Evolutionary conservation across 2,329 filamentous ascomycete species (phyloP).

Genomic region (Daldinia sp.): DNA sequence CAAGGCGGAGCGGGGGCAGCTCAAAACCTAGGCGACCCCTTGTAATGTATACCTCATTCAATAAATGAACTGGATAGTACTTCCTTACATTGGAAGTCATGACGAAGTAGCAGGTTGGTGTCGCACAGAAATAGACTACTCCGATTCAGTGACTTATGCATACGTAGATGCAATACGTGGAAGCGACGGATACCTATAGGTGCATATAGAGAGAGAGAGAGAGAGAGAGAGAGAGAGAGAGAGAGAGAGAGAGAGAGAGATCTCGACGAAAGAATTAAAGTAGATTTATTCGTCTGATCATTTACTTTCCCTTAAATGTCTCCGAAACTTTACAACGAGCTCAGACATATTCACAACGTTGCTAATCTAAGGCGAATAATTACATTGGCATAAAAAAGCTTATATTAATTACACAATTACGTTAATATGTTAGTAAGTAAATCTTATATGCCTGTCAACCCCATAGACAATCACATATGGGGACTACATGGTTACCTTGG

Average conservation of each 20-base stretch:
- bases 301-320: neutral
- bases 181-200: neutral
- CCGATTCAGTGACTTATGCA: slow-evolving; percentile 5
- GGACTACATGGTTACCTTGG: neutral
- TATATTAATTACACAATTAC: slow-evolving; percentile 3
- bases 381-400: neutral
- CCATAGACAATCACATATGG: neutral
- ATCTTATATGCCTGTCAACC: neutral
- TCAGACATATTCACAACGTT: neutral
- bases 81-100: slow-evolving; percentile 21
- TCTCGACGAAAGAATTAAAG: neutral
- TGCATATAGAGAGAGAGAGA: neutral
- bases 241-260: slow-evolving; percentile 9
- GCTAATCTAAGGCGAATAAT: neutral
- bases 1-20: slow-evolving; percentile 27
- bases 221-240: slow-evolving; percentile 15
- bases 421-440: neutral
- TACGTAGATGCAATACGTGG: neutral
- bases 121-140: slow-evolving; percentile 15
- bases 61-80: slow-evolving; percentile 11
- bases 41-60: slow-evolving; percentile 18
- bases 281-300: neutral
- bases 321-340: neutral
- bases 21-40: slow-evolving; percentile 16
- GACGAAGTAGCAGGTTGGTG: slow-evolving; percentile 25